A percentile compares a stretch with the other conserved stretches of the same genome.
phyloP scores from a whole-genome alignment of 768 basidiomycete genomes.

The Hirschioporus abietinus region DNA sequence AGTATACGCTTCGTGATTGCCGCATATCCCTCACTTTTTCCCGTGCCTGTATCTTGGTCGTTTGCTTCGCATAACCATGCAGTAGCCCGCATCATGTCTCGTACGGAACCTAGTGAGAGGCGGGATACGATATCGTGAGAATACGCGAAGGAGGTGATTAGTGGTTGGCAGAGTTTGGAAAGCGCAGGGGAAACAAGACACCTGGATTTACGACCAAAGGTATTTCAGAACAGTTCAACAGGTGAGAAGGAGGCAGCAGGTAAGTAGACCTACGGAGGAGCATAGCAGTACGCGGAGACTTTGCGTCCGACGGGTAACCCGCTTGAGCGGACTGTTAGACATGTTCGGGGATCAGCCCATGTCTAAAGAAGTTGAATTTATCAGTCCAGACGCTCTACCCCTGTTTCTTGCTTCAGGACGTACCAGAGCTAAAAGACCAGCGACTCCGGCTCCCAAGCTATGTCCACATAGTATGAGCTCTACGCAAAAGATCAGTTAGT shows the following conservation, averaged over 20 bases:
- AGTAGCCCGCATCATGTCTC: slow-evolving; percentile 69
- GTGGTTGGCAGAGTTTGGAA: slow-evolving; percentile 49
- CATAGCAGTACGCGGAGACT: slow-evolving; percentile 74
- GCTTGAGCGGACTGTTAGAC: slow-evolving; percentile 60
- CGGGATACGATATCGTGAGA: slow-evolving; percentile 80
- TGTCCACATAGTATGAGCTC: slow-evolving; percentile 78
- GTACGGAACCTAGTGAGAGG: slow-evolving; percentile 70
- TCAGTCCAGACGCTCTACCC: no score
- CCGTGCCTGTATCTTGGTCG: slow-evolving; percentile 28
- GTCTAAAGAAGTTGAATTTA: slow-evolving; percentile 37
- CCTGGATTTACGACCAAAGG: slow-evolving; percentile 26
- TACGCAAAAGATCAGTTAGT: slow-evolving; percentile 18
- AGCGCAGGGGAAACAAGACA: slow-evolving; percentile 59
- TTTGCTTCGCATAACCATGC: slow-evolving; percentile 78
- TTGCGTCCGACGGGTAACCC: slow-evolving; percentile 63
- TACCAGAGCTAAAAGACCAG: slow-evolving; percentile 67
- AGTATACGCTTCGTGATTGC: slow-evolving; percentile 43
- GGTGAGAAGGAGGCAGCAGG: neutral
- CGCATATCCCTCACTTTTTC: slow-evolving; percentile 33
- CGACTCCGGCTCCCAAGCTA: slow-evolving; percentile 80
- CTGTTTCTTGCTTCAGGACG: slow-evolving; percentile 18
- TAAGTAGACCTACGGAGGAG: slow-evolving; percentile 56
- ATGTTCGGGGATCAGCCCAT: slow-evolving; percentile 82
- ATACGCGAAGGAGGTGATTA: slow-evolving; percentile 76
- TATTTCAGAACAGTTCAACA: slow-evolving; percentile 5